Conservation (phyloP, 2,329 filamentous ascomycete genomes). For the Pseudocercospora macadamiae region DNA sequence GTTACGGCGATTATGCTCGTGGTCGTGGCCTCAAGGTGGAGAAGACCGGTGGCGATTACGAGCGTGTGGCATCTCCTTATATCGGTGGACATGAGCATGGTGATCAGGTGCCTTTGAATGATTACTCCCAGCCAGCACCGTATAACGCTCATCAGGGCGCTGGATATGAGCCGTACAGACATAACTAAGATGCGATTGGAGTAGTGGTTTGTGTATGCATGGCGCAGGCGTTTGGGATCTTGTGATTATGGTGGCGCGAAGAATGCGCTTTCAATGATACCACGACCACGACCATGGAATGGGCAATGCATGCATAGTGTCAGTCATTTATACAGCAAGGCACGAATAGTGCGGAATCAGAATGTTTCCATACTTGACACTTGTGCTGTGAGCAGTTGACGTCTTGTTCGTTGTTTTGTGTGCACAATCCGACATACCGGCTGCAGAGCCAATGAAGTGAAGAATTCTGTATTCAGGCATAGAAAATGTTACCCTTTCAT, state of each 20-base stretch:
- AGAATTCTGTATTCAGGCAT: too few relatives aligned
- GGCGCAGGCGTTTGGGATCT: neutral
- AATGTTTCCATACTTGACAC: neutral
- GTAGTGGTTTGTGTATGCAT: neutral
- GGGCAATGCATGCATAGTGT: neutral
- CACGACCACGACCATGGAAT: constrained; percentile 24
- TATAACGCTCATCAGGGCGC: constrained; percentile 23
- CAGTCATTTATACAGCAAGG: neutral
- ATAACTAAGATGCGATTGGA: constrained; percentile 10
- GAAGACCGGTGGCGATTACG: constrained; percentile 65
- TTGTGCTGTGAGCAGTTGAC: too few relatives aligned
- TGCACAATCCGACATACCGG: too few relatives aligned
- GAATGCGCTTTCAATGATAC: constrained; percentile 19
- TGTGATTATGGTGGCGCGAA: neutral
- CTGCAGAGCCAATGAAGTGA: too few relatives aligned
- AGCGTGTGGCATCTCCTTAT: constrained; percentile 54
- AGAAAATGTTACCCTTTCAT: too few relatives aligned
- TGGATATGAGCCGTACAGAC: constrained; percentile 49
- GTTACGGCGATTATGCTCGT: constrained; percentile 28
- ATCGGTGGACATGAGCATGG: constrained; percentile 33
- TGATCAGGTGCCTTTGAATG: constrained; percentile 36
- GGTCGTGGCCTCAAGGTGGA: constrained; percentile 52
- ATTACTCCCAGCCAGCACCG: constrained; percentile 21
- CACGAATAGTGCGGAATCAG: neutral
- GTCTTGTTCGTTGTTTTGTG: too few relatives aligned